Percentiles rank a stretch among this genome's conserved stretches.
These are phyloP conservation scores for Juglanconis sp. DNA, from an alignment of 2,329 filamentous ascomycete genomes.

Conservation along the genomic window DNA sequence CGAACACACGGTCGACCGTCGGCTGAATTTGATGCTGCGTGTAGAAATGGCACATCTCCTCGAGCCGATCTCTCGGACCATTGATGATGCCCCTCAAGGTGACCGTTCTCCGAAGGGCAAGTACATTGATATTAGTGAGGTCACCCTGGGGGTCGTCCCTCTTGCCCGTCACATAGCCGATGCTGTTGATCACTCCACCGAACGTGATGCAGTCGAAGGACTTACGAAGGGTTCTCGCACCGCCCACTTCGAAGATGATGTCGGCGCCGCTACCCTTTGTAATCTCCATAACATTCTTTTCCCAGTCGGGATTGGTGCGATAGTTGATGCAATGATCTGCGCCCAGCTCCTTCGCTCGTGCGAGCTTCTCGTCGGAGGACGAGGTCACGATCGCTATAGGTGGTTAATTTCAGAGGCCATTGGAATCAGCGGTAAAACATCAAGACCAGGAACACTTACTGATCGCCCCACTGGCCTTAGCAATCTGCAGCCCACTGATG, in stretches of 20 bases:
- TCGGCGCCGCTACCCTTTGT: constrained; percentile 47
- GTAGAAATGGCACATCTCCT: constrained; percentile 26
- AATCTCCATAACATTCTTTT: constrained; percentile 42
- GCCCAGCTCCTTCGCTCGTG: constrained; percentile 44
- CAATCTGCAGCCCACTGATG: constrained; percentile 50
- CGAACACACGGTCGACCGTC: constrained; percentile 41
- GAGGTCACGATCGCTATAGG: constrained; percentile 52
- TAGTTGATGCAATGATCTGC: constrained; percentile 55
- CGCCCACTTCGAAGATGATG: constrained; percentile 54
- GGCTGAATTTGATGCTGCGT: constrained; percentile 35
- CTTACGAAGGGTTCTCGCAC: constrained; percentile 48
- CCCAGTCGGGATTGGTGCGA: constrained; percentile 49
- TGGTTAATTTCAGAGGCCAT: constrained; percentile 37
- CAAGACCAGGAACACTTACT: constrained; percentile 32
- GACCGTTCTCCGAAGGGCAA: constrained; percentile 34
- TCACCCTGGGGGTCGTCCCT: constrained; percentile 44
- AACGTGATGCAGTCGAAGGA: constrained; percentile 52
- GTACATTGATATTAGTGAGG: constrained; percentile 53
- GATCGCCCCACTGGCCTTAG: constrained; percentile 47
- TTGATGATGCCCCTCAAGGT: constrained; percentile 51
- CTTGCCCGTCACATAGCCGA: constrained; percentile 43
- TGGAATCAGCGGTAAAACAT: constrained; percentile 7
- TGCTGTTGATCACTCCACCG: constrained; percentile 48
- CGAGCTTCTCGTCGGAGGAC: constrained; percentile 50
- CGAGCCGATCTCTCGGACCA: constrained; percentile 50